Percentiles rank a stretch among this genome's conserved stretches.
Conservation (phyloP, 139 green algal species). For the Chlorella vulgaris region DNA sequence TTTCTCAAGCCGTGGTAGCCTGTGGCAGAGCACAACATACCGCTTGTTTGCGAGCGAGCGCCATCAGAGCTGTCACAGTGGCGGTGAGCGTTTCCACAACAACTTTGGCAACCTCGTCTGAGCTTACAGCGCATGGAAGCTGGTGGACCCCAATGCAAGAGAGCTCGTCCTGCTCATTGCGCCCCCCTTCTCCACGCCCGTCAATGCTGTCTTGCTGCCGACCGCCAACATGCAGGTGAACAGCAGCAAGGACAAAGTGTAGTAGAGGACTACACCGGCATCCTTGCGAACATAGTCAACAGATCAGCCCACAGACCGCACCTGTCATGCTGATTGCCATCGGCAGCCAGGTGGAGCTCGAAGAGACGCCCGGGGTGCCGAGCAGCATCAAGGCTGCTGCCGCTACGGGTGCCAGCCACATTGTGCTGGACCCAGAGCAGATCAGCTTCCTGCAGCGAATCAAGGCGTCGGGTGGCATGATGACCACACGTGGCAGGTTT, state of each 20-base stretch:
- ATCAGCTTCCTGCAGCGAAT: neutral
- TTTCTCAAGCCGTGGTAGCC: too few species aligned
- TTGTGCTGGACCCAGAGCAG: neutral
- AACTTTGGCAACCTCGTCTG: neutral
- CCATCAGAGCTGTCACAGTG: neutral
- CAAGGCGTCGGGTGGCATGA: neutral
- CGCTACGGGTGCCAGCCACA: neutral
- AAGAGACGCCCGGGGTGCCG: neutral
- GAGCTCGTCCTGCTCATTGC: neutral
- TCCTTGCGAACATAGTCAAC: neutral
- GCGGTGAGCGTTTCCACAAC: neutral
- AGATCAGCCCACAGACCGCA: neutral
- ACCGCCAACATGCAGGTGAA: neutral
- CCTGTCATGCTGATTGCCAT: neutral
- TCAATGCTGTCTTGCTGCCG: neutral
- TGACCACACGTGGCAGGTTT: neutral
- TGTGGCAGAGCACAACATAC: too few species aligned
- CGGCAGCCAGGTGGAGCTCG: neutral
- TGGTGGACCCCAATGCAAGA: neutral
- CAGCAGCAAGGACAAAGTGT: neutral
- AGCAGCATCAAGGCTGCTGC: neutral
- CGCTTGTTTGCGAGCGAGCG: neutral
- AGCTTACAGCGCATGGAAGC: neutral
- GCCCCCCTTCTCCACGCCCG: neutral
- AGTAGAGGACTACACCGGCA: neutral